Conservation (phyloP, 2,329 filamentous ascomycete species). For the Fusarium praegraminearum region DNA sequence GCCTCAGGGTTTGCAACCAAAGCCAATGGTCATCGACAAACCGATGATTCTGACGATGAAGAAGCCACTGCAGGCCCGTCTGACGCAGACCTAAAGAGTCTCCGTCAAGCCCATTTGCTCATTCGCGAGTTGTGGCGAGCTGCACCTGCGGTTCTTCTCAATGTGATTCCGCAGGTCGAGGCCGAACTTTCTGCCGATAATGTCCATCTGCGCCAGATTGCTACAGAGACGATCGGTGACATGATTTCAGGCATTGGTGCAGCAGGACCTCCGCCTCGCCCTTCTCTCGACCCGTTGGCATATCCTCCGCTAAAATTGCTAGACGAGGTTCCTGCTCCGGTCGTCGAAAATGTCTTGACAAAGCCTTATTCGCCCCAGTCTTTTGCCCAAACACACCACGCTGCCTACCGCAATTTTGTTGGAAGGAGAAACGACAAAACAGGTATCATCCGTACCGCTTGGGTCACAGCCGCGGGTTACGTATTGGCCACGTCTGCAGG, state of each 20-base stretch:
- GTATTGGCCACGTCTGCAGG: constrained; percentile 93
- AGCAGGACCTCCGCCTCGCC: constrained; percentile 81
- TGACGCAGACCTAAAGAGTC: constrained; percentile 86
- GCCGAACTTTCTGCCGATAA: constrained; percentile 93
- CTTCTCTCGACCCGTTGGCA: constrained; percentile 80
- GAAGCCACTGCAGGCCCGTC: constrained; percentile 72
- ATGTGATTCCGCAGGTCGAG: constrained; percentile 94
- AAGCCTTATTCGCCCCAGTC: constrained; percentile 89
- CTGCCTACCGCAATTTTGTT: constrained; percentile 86
- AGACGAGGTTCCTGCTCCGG: constrained; percentile 62
- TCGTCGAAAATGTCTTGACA: constrained; percentile 73
- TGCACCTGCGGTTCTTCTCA: constrained; percentile 86
- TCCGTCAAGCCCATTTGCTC: constrained; percentile 88
- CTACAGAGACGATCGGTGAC: constrained; percentile 94
- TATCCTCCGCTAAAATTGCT: constrained; percentile 82
- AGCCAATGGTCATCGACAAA: constrained; percentile 68
- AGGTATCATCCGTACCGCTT: constrained; percentile 82
- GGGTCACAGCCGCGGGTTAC: constrained; percentile 85
- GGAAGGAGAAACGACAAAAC: constrained; percentile 89
- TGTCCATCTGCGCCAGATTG: constrained; percentile 83
- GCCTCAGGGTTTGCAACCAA: constrained; percentile 72
- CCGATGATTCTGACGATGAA: constrained; percentile 75
- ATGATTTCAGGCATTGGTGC: constrained; percentile 95
- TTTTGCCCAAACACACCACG: constrained; percentile 84
- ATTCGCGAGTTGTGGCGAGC: constrained; percentile 95